These are phyloP conservation scores for Taphrina pruni DNA, from an alignment of 1,139 yeast species.

Conservation along the genomic window DNA sequence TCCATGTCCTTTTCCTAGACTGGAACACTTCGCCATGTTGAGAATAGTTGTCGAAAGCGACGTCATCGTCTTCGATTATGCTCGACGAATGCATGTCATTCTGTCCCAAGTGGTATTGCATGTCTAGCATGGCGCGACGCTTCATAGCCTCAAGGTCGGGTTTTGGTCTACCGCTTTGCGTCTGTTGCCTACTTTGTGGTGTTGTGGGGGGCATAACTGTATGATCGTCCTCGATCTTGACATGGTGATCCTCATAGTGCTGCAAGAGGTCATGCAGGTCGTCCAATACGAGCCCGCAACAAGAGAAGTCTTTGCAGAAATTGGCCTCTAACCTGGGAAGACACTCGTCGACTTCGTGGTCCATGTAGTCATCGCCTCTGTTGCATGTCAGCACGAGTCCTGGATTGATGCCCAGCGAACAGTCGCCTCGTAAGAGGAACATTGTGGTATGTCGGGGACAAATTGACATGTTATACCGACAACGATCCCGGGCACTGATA, in stretches of 20 bases:
- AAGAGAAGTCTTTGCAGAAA: conserved; percentile 93
- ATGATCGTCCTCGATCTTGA: conserved; percentile 58
- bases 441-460: background rate
- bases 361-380: conserved; percentile 20
- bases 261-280: conserved; percentile 89
- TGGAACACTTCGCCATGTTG: conserved; percentile 22
- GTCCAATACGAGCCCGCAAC: conserved; percentile 92
- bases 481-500: background rate
- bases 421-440: background rate
- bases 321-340: conserved; percentile 92
- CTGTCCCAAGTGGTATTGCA: conserved; percentile 31
- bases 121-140: conserved; percentile 40
- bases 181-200: conserved; percentile 1
- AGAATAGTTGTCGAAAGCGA: conserved; percentile 29
- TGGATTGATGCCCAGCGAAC: background rate
- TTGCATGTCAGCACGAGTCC: background rate
- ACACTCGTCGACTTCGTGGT: conserved; percentile 52
- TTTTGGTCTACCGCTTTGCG: conserved; percentile 42
- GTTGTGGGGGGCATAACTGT: conserved; percentile 22
- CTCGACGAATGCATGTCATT: background rate
- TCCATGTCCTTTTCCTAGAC: conserved; percentile 29
- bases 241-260: conserved; percentile 94
- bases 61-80: conserved; percentile 32
- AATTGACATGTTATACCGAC: background rate
- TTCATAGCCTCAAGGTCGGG: conserved; percentile 39